These are phyloP conservation scores for Stephanodiscus triporus DNA, from an alignment of 108 stramenopile species.

Conservation along the genomic window DNA sequence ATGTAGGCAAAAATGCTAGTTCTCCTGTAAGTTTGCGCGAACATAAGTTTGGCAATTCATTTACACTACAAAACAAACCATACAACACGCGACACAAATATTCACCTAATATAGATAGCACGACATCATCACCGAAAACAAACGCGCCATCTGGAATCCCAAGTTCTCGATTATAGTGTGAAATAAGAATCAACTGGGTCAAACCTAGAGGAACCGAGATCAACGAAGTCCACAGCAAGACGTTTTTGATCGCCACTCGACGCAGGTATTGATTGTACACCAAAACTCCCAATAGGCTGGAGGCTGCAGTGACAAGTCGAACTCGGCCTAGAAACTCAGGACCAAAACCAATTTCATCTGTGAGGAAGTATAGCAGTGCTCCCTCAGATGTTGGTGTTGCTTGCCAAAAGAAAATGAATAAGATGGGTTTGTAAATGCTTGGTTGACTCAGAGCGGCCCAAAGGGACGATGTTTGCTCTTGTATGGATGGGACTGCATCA, in stretches of 20 bases:
- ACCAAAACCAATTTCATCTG: slow-evolving; percentile 89
- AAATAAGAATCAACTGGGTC: slow-evolving; percentile 81
- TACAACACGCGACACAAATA: background rate
- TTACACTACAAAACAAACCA: background rate
- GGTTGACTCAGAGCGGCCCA: slow-evolving; percentile 84
- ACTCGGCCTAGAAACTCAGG: slow-evolving; percentile 95
- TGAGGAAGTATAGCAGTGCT: slow-evolving; percentile 94
- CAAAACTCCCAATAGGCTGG: slow-evolving; percentile 87
- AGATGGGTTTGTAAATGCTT: slow-evolving; percentile 88
- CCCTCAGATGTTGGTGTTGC: slow-evolving; percentile 92
- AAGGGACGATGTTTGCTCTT: slow-evolving; percentile 69
- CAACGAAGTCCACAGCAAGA: slow-evolving; percentile 86
- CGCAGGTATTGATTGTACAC: slow-evolving; percentile 70
- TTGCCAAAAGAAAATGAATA: slow-evolving; percentile 95
- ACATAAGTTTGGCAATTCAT: background rate
- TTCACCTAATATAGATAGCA: slow-evolving; percentile 77
- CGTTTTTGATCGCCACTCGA: slow-evolving; percentile 74
- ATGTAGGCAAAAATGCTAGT: slow-evolving; percentile 92
- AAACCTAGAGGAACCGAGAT: slow-evolving; percentile 76
- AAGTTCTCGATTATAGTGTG: slow-evolving; percentile 81
- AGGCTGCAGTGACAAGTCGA: slow-evolving; percentile 79
- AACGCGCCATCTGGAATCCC: slow-evolving; percentile 93
- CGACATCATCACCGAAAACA: slow-evolving; percentile 93
- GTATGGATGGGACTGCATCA: slow-evolving; percentile 31
- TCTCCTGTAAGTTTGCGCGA: slow-evolving; percentile 29